A percentile compares a stretch with the other conserved stretches of the same genome.
Evolutionary conservation across 179 eudicot species (phyloP).

Genomic region (Patellifolia procumbens): DNA sequence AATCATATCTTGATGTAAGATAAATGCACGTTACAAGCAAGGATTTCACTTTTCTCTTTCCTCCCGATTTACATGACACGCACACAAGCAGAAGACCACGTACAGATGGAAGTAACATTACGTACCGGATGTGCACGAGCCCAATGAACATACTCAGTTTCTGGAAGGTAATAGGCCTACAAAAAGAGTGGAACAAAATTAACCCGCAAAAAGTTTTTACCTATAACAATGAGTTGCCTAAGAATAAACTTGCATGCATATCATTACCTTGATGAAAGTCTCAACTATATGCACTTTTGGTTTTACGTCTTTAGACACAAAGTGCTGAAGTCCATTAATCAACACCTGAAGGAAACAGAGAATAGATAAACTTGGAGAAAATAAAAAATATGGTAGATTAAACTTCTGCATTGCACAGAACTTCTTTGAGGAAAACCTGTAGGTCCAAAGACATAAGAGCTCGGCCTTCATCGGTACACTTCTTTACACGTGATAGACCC

Average conservation of each 20-base stretch:
- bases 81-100: neutral
- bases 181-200: conserved; percentile 19
- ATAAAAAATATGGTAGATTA: neutral
- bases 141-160: conserved; percentile 92
- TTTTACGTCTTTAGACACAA: conserved; percentile 69
- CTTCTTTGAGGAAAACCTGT: conserved; percentile 55
- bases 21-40: neutral
- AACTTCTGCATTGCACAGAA: neutral
- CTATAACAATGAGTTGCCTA: neutral
- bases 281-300: conserved; percentile 84
- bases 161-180: conserved; percentile 97
- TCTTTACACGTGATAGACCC: conserved; percentile 88
- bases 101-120: neutral
- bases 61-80: neutral
- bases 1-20: neutral
- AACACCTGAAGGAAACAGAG: conserved; percentile 56
- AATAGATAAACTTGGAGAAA: neutral
- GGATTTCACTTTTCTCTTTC: neutral
- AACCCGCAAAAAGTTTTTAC: neutral
- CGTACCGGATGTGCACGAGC: conserved; percentile 91
- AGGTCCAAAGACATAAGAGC: conserved; percentile 97
- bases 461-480: conserved; percentile 93
- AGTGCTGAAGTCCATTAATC: conserved; percentile 90
- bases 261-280: conserved; percentile 76
- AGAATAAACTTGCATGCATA: neutral